Evolutionary conservation across 2,329 filamentous ascomycete species (phyloP).

Genomic region (Trichoderma semiorbis): DNA sequence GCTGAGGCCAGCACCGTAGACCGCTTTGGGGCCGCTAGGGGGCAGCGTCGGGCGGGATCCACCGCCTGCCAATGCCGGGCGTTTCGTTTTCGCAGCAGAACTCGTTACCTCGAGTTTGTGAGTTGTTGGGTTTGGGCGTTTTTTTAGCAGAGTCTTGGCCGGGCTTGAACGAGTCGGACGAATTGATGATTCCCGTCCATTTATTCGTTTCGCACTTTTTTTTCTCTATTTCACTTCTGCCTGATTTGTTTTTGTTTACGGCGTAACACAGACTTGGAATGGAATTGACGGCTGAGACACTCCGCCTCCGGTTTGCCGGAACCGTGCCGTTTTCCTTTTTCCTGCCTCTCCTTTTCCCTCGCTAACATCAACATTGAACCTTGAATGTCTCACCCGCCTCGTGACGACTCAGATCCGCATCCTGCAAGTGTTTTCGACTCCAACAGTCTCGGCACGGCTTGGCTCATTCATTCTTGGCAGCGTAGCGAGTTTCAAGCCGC

Average conservation of each 20-base stretch:
- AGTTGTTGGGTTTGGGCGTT: neutral
- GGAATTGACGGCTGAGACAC: neutral
- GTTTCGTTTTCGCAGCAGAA: neutral
- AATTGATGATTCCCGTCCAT: neutral
- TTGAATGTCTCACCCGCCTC: slow-evolving; percentile 13
- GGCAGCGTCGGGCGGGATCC: neutral
- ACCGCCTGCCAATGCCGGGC: neutral
- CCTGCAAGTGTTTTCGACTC: neutral
- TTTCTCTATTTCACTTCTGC: neutral
- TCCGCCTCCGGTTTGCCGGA: slow-evolving; percentile 3
- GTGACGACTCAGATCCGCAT: slow-evolving; percentile 12
- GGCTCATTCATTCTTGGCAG: neutral
- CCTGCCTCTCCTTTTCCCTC: neutral
- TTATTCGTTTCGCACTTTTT: neutral
- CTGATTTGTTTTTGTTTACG: neutral
- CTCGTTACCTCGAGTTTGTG: neutral
- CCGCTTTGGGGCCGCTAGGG: neutral
- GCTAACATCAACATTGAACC: neutral
- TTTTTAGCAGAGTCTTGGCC: neutral
- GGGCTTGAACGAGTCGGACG: neutral
- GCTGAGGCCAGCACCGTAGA: neutral
- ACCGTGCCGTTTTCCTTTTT: neutral
- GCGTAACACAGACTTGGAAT: neutral
- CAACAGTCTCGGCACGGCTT: neutral
- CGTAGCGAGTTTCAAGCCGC: neutral